Evolutionary conservation across 2,329 filamentous ascomycete genomes (phyloP), one percentile per base, ranked within the genome.

Genomic region (Allantophomopsis cytisporea): DNA sequence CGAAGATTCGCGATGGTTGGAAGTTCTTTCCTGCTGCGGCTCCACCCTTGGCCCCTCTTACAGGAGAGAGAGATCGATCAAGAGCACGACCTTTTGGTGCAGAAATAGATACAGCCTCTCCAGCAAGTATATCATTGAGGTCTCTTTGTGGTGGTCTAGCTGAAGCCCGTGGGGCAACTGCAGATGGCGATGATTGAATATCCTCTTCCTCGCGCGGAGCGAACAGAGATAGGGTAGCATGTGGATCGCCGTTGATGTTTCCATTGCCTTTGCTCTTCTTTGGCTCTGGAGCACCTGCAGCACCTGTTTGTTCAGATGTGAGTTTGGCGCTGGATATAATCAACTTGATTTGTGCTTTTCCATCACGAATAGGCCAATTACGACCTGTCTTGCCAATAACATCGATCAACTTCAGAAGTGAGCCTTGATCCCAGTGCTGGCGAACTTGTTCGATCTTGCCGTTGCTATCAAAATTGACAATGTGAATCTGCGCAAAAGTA

Each of bases 321-420:
- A 55, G 53, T 50, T 72, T 71, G 50, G 75, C 63, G 46, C 69
- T 79, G 37, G 65, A 68, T 46, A 72, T 67, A 51, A 94, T 84
- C 52, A 94, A 65, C 52, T 76, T 79, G 50, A 81, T 70, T 64
- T 96, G 88, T 39, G 94, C 87, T 52, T 76, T 76, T 55, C 80
- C 83, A 56, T 94, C 87, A 50, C 78, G 76, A 55, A 98, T 93
- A 40, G 91, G 91, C 91, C 91, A 98, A 62, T 91, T 94, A 58
- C 82, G 83, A 41, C 84, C 85, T 39, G 82, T 80, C 56, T 80
- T 81, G 53, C 91, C 89, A 60, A 98, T 96, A 41, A 95, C 79
- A 45, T 95, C 88, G 47, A 95, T 73, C 60, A 94, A 82, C 65
- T 91, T 96, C 49, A 98, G 73, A 32, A 98, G 73, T 39, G 86